phyloP scores from a whole-genome alignment of 805 yeast genomes.

The Pichia cabralensis region DNA sequence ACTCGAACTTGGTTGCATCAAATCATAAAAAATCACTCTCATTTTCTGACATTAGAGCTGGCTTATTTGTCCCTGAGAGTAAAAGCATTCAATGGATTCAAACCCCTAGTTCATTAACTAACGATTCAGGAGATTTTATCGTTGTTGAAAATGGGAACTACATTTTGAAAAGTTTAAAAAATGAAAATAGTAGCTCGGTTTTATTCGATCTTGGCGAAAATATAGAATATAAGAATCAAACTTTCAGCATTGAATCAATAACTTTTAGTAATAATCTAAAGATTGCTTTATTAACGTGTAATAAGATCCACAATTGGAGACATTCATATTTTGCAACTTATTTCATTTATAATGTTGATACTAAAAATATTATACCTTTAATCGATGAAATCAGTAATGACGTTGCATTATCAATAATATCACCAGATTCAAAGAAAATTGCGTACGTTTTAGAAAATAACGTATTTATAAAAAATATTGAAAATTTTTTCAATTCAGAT shows the following conservation, averaged over 20 bases:
- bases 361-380: conserved; percentile 18
- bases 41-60: conserved; percentile 40
- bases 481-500: conserved; percentile 14
- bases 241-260: conserved; percentile 41
- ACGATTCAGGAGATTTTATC: conserved; percentile 63
- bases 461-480: conserved; percentile 43
- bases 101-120: conserved; percentile 34
- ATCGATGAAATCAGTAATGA: conserved; percentile 14
- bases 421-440: conserved; percentile 58
- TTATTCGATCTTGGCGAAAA: conserved; percentile 39
- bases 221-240: conserved; percentile 30
- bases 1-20: too few relatives aligned
- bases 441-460: conserved; percentile 65
- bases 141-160: conserved; percentile 39
- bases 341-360: conserved; percentile 47
- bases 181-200: conserved; percentile 32
- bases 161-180: conserved; percentile 42
- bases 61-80: conserved; percentile 42
- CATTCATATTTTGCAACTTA: conserved; percentile 58
- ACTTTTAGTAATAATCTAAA: conserved; percentile 59
- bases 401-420: conserved; percentile 52
- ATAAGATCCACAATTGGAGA: conserved; percentile 57
- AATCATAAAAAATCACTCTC: conserved; percentile 27
- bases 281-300: conserved; percentile 49
- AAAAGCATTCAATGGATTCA: conserved; percentile 64